A percentile compares a stretch with the other conserved stretches of the same genome.
phyloP scores from a whole-genome alignment of 371 early-diverging fungal species.

The Zychaea mexicana region DNA sequence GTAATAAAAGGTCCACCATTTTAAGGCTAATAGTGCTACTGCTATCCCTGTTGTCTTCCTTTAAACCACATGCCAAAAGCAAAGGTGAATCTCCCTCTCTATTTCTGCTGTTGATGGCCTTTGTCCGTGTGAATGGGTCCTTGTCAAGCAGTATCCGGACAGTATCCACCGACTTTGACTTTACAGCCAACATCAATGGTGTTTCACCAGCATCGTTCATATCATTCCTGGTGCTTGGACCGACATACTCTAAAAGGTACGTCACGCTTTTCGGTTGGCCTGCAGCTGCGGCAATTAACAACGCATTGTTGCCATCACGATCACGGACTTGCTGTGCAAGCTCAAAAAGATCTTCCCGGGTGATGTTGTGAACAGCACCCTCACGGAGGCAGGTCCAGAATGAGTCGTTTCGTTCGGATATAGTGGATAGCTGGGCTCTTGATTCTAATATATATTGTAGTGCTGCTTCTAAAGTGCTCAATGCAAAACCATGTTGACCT shows the following conservation, averaged over 20 bases:
- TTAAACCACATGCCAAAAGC: slow-evolving; percentile 21
- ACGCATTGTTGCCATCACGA: slow-evolving; percentile 43
- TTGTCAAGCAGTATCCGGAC: slow-evolving; percentile 24
- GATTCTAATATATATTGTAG: slow-evolving; percentile 49
- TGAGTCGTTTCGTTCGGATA: slow-evolving; percentile 35
- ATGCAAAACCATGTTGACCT: slow-evolving; percentile 57
- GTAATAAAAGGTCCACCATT: background rate
- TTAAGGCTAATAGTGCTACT: too few species aligned
- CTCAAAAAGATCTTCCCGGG: too few species aligned
- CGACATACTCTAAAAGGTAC: slow-evolving; percentile 22
- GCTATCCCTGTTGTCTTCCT: background rate
- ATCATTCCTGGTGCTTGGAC: background rate
- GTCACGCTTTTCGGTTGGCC: slow-evolving; percentile 33
- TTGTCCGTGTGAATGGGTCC: background rate
- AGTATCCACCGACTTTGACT: slow-evolving; percentile 29
- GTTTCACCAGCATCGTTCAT: slow-evolving; percentile 45
- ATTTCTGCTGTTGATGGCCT: slow-evolving; percentile 30
- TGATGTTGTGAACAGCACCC: too few species aligned
- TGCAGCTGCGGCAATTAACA: slow-evolving; percentile 44
- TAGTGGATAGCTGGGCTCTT: slow-evolving; percentile 25
- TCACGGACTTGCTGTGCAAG: slow-evolving; percentile 46
- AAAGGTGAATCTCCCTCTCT: slow-evolving; percentile 45
- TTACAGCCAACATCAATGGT: slow-evolving; percentile 45
- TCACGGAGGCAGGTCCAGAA: slow-evolving; percentile 45
- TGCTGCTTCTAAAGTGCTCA: slow-evolving; percentile 59